Evolutionary conservation across 2,329 filamentous ascomycete species (phyloP).

Genomic region (Didymella sp.): DNA sequence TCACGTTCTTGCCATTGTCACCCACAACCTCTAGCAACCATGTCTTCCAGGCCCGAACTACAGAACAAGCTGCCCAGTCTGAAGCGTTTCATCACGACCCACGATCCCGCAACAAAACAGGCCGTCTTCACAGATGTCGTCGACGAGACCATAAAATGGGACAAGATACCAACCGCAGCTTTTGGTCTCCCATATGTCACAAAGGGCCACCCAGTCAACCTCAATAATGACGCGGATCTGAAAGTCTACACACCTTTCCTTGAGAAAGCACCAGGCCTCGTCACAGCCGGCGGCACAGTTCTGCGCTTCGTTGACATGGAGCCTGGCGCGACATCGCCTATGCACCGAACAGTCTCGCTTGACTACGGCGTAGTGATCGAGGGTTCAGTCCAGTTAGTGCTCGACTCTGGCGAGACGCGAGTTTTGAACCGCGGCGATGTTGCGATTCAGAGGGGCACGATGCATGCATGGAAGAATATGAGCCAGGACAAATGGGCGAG

Average conservation of each 20-base stretch:
- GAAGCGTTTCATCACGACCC: conserved; percentile 48
- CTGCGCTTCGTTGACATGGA: conserved; percentile 49
- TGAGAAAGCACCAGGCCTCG: conserved; percentile 56
- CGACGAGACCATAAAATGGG: conserved; percentile 31
- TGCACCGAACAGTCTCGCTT: conserved; percentile 50
- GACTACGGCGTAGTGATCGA: conserved; percentile 52
- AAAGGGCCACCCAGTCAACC: conserved; percentile 54
- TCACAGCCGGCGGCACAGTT: conserved; percentile 55
- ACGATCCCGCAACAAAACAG: conserved; percentile 42
- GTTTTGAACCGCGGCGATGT: conserved; percentile 47
- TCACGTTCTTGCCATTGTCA: background rate
- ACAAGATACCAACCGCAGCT: conserved; percentile 33
- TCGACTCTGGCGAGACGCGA: conserved; percentile 48
- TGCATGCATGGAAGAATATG: conserved; percentile 49
- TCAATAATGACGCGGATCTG: conserved; percentile 57
- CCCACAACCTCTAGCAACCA: conserved; percentile 6
- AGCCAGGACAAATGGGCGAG: conserved; percentile 38
- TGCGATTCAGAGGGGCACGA: conserved; percentile 48
- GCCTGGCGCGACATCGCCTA: conserved; percentile 40
- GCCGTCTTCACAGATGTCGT: conserved; percentile 43
- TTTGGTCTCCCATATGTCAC: conserved; percentile 60
- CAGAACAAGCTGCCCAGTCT: conserved; percentile 36
- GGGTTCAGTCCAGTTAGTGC: conserved; percentile 46
- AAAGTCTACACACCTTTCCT: conserved; percentile 55
- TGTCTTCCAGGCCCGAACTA: conserved; percentile 22